A percentile compares a stretch with the other conserved stretches of the same genome.
Conservation (phyloP, 768 basidiomycete species). For the Hirschioporus abietinus region DNA sequence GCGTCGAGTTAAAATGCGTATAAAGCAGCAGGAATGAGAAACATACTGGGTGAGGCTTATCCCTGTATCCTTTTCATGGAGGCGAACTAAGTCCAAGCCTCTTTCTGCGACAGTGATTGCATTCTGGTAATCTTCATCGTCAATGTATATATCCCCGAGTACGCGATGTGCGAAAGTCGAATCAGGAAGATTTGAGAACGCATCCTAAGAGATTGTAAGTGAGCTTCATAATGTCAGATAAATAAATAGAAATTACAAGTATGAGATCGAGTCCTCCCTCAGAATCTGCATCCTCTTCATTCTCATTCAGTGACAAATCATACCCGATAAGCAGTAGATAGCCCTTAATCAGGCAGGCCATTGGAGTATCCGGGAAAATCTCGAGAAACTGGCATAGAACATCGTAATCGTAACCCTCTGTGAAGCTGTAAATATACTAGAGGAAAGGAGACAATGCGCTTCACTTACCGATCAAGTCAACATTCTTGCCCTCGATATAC, state of each 20-base stretch:
- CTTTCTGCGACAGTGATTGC: conserved; percentile 67
- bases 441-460: conserved; percentile 1
- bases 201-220: conserved; percentile 38
- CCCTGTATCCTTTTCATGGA: conserved; percentile 48
- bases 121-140: conserved; percentile 69
- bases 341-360: conserved; percentile 55
- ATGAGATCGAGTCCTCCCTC: conserved; percentile 56
- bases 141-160: conserved; percentile 56
- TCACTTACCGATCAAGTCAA: conserved; percentile 55
- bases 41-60: conserved; percentile 28
- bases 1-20: conserved; percentile 6
- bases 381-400: conserved; percentile 54
- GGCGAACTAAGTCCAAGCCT: conserved; percentile 53
- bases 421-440: conserved; percentile 10
- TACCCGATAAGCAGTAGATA: conserved; percentile 61
- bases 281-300: conserved; percentile 25
- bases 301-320: conserved; percentile 28
- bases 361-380: conserved; percentile 56
- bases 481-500: conserved; percentile 70
- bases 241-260: conserved; percentile 41
- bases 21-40: background rate
- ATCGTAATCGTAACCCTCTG: conserved; percentile 58
- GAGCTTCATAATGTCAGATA: conserved; percentile 5
- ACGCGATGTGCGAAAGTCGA: conserved; percentile 67
- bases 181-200: conserved; percentile 41